Base-by-base conservation (phyloP, 108 stramenopile genomes). In the Discostella pseudostelligera region DNA sequence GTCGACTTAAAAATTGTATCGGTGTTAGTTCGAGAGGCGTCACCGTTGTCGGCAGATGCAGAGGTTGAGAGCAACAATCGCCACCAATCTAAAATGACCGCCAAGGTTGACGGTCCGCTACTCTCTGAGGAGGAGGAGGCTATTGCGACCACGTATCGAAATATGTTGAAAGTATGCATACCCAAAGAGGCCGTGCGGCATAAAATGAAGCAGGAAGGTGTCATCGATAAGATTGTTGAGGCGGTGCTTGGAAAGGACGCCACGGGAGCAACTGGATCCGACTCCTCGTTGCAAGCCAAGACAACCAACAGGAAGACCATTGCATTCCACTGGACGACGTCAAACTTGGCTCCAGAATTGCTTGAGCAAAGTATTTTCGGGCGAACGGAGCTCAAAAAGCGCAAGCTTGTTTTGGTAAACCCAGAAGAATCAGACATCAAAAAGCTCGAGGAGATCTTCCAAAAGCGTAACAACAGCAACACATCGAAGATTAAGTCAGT, bases 281-380 rank as follows among this genome's bases (percentile, higher is more conserved):
- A 20, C 35, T 53, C 24, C 46, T 39, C 62, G n/a, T 39, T 54
- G 0, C 50, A 43, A 32, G 13, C 68, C 26, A 77, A 56, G 16
- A 53, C 19, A 17, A 62, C 36, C 39, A 70, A 69, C 47, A 84
- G 65, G 40, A 76, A 84, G 36, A 75, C 84, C 0, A 83, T 84
- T 13, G 60, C 62, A 10, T 51, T 94, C 48, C 93, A 94, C 64
- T 94, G 93, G 93, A 94, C 79, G 36, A 81, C 87, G 0, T 63
- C 67, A 1, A 69, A 63, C 39, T 65, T 92, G 40, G 72, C 85
- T 5, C 84, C 79, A 9, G 80, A 81, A 16, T 49, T 72, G 19
- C 71, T 94, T 22, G 78, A 83, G 47, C 83, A 89, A 42, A 78
- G 65, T n/a, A 76, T 81, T 20, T 81, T 76, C 25, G 80, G 53